Base-by-base conservation (phyloP, 2,329 filamentous ascomycete species). In the Fusarium sp. region DNA sequence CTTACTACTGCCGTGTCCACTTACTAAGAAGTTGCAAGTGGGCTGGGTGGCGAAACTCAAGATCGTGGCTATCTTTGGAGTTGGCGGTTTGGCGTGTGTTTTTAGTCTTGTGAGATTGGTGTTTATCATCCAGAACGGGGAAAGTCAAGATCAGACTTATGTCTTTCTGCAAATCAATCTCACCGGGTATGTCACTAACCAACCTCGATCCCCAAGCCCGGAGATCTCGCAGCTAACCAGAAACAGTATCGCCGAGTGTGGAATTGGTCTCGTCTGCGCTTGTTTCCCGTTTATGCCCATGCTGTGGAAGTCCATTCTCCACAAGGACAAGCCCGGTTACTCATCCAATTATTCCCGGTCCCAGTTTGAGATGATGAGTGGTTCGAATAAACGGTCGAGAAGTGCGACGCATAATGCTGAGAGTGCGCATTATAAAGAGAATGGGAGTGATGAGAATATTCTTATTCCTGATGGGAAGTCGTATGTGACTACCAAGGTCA, bases 261-360 rank as follows among this genome's bases (percentile, higher is more conserved):
- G 66, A 0, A 69, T 69, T 6, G 66, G 66, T 11, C 50, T 69
- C 11, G 66, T 66, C 12, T 69, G 66, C 4, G 66, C 66, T 2
- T 69, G 66, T n/a, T 69, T 69, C 20, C 66, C 66, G 1, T 69
- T 69, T n/a, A 54, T 69, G 50, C 66, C 66, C 1, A 69, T 69
- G 66, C 16, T 69, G 11, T 69, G 66, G 66, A 69, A 69, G n/a
- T 69, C 66, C 1, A 57, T 69, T 6, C 55, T 69, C 4, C 60
- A 69, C 18, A 69, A 66, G 3, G 55, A 69, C 1, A 69, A 69
- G 4, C 55, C 66, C 1, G 66, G 66, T 1, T 69, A 69, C 18
- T 69, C 66, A 0, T 66, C 66, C 14, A 69, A 57, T n/a, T 66
- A 51, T 18, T 56, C 66, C 11, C 55, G 53, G 13, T 68, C 66